Evolutionary conservation across 202 grass and related monocot genomes (phyloP).

Genomic region (Saccharum hybrid): DNA sequence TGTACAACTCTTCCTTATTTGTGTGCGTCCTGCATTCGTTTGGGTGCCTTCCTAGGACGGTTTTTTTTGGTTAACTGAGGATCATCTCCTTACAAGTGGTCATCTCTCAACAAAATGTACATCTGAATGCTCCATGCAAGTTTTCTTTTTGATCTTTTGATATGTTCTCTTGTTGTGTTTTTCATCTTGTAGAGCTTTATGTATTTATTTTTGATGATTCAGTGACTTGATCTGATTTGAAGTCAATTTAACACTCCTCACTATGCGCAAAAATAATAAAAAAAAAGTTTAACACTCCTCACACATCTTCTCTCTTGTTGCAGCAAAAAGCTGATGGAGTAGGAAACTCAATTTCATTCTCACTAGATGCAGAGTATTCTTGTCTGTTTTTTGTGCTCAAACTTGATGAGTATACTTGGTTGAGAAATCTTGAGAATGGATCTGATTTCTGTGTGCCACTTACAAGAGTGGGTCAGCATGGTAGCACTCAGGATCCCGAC

Average conservation of each 20-base stretch:
- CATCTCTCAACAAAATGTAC: conserved; percentile 4
- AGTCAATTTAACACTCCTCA: conserved; percentile 34
- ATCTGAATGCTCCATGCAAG: conserved; percentile 10
- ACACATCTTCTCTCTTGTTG: conserved; percentile 48
- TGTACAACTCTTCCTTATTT: conserved; percentile 3
- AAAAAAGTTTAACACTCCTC: not conserved
- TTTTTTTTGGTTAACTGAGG: conserved; percentile 1
- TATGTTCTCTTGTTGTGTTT: conserved; percentile 12
- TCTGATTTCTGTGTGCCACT: conserved; percentile 87
- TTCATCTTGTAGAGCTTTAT: conserved; percentile 25
- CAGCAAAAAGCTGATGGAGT: conserved; percentile 78
- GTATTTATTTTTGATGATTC: conserved; percentile 23
- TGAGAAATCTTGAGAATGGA: conserved; percentile 77
- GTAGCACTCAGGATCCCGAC: conserved; percentile 33
- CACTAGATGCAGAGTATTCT: conserved; percentile 61
- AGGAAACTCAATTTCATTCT: conserved; percentile 70
- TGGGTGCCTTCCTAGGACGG: not conserved
- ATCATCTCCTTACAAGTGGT: conserved; percentile 5
- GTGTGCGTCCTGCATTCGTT: not conserved
- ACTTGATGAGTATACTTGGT: conserved; percentile 86
- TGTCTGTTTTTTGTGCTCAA: conserved; percentile 84
- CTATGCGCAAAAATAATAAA: too few species aligned
- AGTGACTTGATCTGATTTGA: conserved; percentile 3
- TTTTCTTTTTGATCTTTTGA: conserved; percentile 7
- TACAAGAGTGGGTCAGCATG: conserved; percentile 51